These are phyloP conservation scores for Pelargonium fulgidum DNA, from an alignment of 441 rosid genomes.

Conservation along the genomic window DNA sequence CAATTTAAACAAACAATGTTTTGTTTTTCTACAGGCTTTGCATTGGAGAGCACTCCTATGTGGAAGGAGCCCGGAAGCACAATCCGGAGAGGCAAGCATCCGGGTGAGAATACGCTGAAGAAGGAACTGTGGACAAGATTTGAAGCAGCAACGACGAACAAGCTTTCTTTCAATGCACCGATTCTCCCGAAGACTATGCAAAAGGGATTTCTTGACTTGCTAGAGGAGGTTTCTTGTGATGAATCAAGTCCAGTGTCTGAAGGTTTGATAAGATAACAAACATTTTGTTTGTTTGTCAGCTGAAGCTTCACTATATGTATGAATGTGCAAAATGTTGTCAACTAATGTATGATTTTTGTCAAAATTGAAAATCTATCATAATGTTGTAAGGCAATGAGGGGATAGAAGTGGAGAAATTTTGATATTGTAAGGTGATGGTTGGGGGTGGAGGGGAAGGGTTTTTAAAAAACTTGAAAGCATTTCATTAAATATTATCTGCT, in stretches of 20 bases:
- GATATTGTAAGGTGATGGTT: too few species aligned
- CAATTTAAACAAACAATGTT: neutral
- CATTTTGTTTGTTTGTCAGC: neutral
- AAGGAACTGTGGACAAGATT: constrained; percentile 91
- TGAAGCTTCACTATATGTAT: neutral
- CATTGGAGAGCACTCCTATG: constrained; percentile 55
- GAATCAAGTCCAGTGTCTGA: constrained; percentile 25
- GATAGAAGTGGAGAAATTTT: too few species aligned
- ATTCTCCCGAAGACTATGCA: constrained; percentile 27
- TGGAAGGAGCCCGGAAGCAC: constrained; percentile 51
- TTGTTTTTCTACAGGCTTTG: constrained; percentile 27
- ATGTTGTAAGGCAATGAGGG: too few species aligned
- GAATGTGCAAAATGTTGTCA: neutral
- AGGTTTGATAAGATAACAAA: constrained; percentile 24
- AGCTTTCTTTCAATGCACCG: constrained; percentile 26
- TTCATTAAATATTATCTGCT: too few species aligned
- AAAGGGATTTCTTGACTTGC: constrained; percentile 80
- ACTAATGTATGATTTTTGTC: too few species aligned
- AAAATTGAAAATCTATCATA: too few species aligned
- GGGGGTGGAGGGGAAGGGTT: too few species aligned
- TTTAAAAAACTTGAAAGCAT: too few species aligned
- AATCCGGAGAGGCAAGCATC: constrained; percentile 43
- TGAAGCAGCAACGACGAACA: constrained; percentile 62
- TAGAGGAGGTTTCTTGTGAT: constrained; percentile 70
- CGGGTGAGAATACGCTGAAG: constrained; percentile 84